Evolutionary conservation across 257 asterid species (phyloP).

Genomic region (Anisodus tanguticus): DNA sequence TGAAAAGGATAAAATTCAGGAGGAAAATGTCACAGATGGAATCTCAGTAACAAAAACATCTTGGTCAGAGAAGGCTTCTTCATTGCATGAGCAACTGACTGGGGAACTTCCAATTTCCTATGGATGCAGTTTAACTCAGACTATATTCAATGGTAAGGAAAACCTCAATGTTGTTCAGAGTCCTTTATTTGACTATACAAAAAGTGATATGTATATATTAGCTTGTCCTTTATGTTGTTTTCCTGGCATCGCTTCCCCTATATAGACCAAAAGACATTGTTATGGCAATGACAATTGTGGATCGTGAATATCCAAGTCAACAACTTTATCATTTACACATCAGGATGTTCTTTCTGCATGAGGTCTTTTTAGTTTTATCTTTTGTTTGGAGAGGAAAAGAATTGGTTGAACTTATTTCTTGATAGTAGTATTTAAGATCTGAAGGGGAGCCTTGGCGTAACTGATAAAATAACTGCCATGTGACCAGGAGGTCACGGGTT

Average conservation of each 20-base stretch:
- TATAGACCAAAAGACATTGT: neutral
- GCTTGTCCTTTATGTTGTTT: constrained; percentile 19
- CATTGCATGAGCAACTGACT: constrained; percentile 48
- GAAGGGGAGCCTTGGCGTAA: too few relatives aligned
- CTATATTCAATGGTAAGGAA: constrained; percentile 73
- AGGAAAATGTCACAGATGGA: constrained; percentile 39
- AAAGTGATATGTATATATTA: neutral
- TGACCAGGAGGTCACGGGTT: too few relatives aligned
- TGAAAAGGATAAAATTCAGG: constrained; percentile 45
- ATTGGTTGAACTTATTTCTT: neutral
- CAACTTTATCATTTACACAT: neutral
- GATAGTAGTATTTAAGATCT: neutral
- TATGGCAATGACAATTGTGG: constrained; percentile 19
- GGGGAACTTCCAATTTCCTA: constrained; percentile 68
- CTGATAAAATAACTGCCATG: too few relatives aligned
- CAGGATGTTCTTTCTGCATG: neutral
- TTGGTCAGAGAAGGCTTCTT: constrained; percentile 41
- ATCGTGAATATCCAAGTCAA: constrained; percentile 22
- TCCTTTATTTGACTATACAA: neutral
- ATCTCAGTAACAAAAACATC: constrained; percentile 43
- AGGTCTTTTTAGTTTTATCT: constrained; percentile 13
- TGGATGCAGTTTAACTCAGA: constrained; percentile 77
- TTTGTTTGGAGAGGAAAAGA: neutral
- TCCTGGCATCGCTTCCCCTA: neutral
- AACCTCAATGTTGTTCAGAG: neutral